Conservation (phyloP, 2,329 filamentous ascomycete genomes). For the Penicillium sp. region DNA sequence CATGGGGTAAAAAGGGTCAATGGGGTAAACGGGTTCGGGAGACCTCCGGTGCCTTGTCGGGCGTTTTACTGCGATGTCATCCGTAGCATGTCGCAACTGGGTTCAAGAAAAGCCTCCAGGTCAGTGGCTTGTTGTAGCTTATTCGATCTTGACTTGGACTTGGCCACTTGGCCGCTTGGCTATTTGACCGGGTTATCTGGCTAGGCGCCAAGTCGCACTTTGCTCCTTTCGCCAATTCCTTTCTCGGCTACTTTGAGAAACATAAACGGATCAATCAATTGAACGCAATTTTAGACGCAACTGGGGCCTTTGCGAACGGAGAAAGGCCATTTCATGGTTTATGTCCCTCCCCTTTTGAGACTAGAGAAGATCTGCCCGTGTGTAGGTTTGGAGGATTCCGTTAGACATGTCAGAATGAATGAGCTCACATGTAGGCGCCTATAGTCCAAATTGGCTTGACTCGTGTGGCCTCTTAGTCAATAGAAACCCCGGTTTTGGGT, state of each 20-base stretch:
- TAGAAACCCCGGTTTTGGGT: not conserved
- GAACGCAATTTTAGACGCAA: not conserved
- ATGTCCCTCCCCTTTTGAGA: not conserved
- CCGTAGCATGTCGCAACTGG: not conserved
- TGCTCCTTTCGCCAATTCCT: not conserved
- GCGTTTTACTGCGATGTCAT: not conserved
- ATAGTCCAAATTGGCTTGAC: slow-evolving; percentile 3
- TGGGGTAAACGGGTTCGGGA: not conserved
- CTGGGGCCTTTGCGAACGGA: not conserved
- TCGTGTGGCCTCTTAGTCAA: not conserved
- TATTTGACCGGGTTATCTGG: not conserved
- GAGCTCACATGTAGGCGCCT: too few species aligned
- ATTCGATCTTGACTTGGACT: not conserved
- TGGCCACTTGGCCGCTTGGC: not conserved
- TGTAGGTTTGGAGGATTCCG: not conserved
- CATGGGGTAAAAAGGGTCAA: not conserved
- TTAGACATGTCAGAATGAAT: too few species aligned
- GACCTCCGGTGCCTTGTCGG: not conserved
- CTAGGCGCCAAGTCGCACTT: slow-evolving; percentile 5
- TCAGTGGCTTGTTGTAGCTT: slow-evolving; percentile 4
- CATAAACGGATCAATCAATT: not conserved
- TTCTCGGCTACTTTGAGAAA: not conserved
- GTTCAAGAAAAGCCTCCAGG: not conserved
- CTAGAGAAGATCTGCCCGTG: not conserved
- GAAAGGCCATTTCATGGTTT: not conserved